Evolutionary conservation across 2,329 filamentous ascomycete genomes (phyloP).

Genomic region (Colletotrichum lentis): DNA sequence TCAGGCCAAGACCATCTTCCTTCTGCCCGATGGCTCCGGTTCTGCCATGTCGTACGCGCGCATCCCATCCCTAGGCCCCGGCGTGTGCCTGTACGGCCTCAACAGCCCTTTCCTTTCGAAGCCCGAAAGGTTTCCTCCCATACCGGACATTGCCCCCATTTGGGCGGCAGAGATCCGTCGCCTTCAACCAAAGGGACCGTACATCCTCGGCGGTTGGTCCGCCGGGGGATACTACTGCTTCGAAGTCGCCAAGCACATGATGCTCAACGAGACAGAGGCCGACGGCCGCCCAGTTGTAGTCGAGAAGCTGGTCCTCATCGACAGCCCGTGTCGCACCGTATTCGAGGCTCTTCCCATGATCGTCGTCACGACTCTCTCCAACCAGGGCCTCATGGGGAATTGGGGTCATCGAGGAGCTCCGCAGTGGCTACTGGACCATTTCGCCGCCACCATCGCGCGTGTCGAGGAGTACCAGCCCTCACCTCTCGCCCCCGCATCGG

Average conservation of each 20-base stretch:
- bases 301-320: neutral
- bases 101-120: neutral
- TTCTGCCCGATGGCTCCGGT: neutral
- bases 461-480: neutral
- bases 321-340: neutral
- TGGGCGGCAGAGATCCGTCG: neutral
- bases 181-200: neutral
- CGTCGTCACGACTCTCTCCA: neutral
- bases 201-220: neutral
- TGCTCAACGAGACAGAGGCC: neutral
- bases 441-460: neutral
- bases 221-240: neutral
- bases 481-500: neutral
- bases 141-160: neutral
- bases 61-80: neutral
- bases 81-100: neutral
- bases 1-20: neutral
- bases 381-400: neutral
- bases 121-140: neutral
- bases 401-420: neutral
- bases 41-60: neutral
- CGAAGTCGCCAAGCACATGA: neutral
- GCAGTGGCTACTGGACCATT: constrained; percentile 1
- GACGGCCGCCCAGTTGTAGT: neutral
- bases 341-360: neutral